phyloP scores from a whole-genome alignment of 2,329 filamentous ascomycete species.

The Teratosphaeria zuluensis region DNA sequence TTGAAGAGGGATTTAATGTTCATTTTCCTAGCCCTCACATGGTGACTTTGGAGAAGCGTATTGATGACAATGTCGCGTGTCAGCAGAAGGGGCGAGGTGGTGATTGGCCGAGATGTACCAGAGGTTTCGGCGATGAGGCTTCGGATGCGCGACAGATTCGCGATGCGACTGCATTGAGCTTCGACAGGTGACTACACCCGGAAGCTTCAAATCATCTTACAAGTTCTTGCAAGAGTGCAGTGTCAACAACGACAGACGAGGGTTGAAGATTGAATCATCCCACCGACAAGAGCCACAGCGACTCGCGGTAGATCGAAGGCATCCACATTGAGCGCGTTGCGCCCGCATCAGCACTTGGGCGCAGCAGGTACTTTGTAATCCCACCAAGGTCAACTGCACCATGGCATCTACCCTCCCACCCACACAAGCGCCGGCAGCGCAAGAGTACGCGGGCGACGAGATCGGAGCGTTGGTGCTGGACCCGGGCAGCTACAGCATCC shows the following conservation, averaged over 20 bases:
- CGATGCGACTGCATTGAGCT: background rate
- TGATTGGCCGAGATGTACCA: background rate
- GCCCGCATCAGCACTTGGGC: too few species aligned
- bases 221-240: too few species aligned
- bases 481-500: constrained; percentile 80
- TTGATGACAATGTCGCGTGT: background rate
- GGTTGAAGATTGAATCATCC: too few species aligned
- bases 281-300: too few species aligned
- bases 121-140: background rate
- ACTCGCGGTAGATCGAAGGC: too few species aligned
- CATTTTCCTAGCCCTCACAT: constrained; percentile 2
- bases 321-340: too few species aligned
- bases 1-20: constrained; percentile 40
- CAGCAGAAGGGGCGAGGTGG: background rate
- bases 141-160: background rate
- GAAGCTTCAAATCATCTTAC: too few species aligned
- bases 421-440: constrained; percentile 28
- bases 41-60: background rate
- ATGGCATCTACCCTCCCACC: constrained; percentile 19
- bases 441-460: constrained; percentile 59
- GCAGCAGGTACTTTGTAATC: too few species aligned
- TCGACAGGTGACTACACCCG: too few species aligned
- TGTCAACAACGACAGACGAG: too few species aligned
- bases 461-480: constrained; percentile 95
- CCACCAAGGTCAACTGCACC: background rate